Evolutionary conservation across 805 yeast species (phyloP).

Genomic region (Yamadazyma takamatsuzukensis): DNA sequence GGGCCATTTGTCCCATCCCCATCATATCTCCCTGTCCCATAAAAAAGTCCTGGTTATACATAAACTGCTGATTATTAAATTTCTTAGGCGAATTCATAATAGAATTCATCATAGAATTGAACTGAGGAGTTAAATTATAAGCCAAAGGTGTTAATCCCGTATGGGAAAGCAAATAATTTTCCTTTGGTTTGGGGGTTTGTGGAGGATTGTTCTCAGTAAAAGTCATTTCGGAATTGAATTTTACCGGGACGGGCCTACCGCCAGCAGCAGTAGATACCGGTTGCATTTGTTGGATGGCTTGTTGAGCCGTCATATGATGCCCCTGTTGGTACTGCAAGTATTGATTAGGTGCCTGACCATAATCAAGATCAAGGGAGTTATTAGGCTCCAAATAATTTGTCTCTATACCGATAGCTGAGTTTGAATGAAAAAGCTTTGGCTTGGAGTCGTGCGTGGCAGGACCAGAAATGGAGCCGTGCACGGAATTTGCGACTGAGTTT

Average conservation of each 20-base stretch:
- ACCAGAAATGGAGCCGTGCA: too few relatives aligned
- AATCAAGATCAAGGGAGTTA: constrained; percentile 9
- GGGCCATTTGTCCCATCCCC: not conserved
- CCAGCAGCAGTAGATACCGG: constrained; percentile 6
- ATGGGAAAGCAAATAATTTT: constrained; percentile 18
- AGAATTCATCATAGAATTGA: constrained; percentile 38
- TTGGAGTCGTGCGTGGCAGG: too few relatives aligned
- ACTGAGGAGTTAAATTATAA: constrained; percentile 37
- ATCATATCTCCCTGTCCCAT: not conserved
- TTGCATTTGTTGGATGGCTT: constrained; percentile 3
- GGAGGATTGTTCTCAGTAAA: constrained; percentile 19
- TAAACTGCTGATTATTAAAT: constrained; percentile 10
- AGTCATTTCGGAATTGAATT: constrained; percentile 6
- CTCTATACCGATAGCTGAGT: constrained; percentile 28
- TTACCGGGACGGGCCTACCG: constrained; percentile 6
- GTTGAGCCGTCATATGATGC: not conserved
- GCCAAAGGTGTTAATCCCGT: constrained; percentile 32
- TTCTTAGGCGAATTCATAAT: constrained; percentile 33
- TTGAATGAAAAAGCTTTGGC: constrained; percentile 21
- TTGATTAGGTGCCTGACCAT: constrained; percentile 12
- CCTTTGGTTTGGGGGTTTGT: constrained; percentile 34
- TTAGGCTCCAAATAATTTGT: constrained; percentile 9
- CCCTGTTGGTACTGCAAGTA: not conserved
- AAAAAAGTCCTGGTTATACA: constrained; percentile 26
- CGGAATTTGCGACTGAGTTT: not conserved